Evolutionary conservation across 306 rosid species (phyloP).

Genomic region (Corylus americana): DNA sequence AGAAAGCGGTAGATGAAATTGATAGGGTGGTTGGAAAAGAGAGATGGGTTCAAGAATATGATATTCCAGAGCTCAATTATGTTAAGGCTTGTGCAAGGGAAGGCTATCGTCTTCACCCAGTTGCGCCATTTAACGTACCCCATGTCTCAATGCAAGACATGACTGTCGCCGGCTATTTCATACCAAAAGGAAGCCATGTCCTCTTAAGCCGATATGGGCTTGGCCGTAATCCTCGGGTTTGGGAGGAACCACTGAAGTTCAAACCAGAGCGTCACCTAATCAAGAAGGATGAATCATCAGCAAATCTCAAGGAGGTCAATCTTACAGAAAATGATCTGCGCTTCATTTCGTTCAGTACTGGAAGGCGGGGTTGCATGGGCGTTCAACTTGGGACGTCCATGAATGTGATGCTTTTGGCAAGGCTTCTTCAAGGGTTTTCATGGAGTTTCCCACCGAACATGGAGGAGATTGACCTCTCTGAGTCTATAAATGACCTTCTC

Average conservation of each 20-base stretch:
- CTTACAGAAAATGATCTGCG: constrained; percentile 27
- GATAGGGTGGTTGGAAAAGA: too few relatives aligned
- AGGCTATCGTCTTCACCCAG: too few relatives aligned
- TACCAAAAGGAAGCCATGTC: too few relatives aligned
- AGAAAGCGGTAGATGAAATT: too few relatives aligned
- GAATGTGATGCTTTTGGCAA: constrained; percentile 17
- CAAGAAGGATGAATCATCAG: not conserved
- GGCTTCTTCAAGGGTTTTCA: constrained; percentile 32
- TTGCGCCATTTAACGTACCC: too few relatives aligned
- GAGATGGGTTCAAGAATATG: too few relatives aligned
- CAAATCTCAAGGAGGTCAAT: not conserved
- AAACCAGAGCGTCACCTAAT: constrained; percentile 38
- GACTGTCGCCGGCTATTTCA: too few relatives aligned
- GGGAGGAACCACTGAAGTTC: constrained; percentile 37
- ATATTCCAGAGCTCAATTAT: too few relatives aligned
- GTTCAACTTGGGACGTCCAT: constrained; percentile 6
- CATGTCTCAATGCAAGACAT: too few relatives aligned
- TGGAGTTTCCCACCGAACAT: constrained; percentile 17
- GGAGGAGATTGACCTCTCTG: not conserved
- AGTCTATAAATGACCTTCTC: not conserved
- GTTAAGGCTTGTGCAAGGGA: too few relatives aligned
- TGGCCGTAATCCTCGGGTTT: constrained; percentile 26
- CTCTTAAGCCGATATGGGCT: too few relatives aligned
- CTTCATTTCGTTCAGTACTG: constrained; percentile 32
- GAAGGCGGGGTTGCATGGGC: constrained; percentile 25